Base-by-base conservation (phyloP, 805 yeast genomes). In the Cyberlindnera galapagoensis region DNA sequence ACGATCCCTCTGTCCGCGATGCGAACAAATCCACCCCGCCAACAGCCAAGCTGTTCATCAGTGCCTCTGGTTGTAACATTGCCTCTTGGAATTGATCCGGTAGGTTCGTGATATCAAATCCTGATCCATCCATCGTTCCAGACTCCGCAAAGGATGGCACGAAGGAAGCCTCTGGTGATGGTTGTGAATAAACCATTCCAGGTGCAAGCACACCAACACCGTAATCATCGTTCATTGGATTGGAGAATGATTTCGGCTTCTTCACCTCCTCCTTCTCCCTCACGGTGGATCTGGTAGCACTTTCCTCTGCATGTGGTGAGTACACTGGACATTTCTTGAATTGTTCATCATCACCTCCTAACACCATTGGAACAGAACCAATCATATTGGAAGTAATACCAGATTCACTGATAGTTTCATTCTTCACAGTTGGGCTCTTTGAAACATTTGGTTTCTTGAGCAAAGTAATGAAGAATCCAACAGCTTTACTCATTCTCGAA, bases 401-500 rank as follows among this genome's bases (percentile, higher is more conserved):
- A 11, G 44, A 44, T 26, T 44, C 38, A 9, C 37, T 36, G 3
- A 42, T 40, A 26, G 39, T 46, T 12, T 46, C 50, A 4, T 49
- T 39, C 23, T 40, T 43, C 6, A 44, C 55, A 19, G 46, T 28
- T n/a, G n/a, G n/a, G n/a, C 34, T 39, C 36, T 49, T 47, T 4
- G 46, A 46, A 11, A 32, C 35, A 28, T 43, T 44, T 1, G 57
- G 63, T 25, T 52, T 62, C 38, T 49, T 57, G 28, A 65, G 36
- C 19, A 65, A 39, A 1, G 66, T 59, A 18, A 64, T 54, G 30
- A 64, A 65, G 38, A 65, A 65, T 2, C 61, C 60, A 3, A 65
- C 63, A 7, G 82, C 78, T 44, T 76, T 78, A 22, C 73, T 63
- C 49, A 80, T 66, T 54, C 81, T 69, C 76, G 79, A 76, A 3